Evolutionary conservation across 768 basidiomycete species (phyloP), one percentile per base, ranked within the genome.

Genomic region (Psilocybe sp.): DNA sequence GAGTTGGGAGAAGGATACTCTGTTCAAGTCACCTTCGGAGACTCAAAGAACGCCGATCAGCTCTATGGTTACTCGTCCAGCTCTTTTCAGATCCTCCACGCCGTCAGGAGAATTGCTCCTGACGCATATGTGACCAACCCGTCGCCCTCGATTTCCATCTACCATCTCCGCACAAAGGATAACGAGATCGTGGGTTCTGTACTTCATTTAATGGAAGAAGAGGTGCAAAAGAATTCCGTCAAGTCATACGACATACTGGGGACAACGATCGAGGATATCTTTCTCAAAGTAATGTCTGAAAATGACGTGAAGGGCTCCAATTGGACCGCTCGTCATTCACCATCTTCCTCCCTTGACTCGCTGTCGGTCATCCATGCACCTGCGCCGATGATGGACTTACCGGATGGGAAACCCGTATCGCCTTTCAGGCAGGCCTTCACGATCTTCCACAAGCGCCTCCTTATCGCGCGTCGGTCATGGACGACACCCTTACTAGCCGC

Each of bases 251-350:
- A 90, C 48, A 73, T 89, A 16, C 65, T 85, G 15, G 84, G 85
- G 4, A 85, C 88, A 0, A 81, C 87, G 6, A 84, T 92, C 38
- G 89, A 92, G 62, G 87, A 90, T 49, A 87, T 92, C 37, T 92
- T 92, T 68, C 73, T 92, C 10, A 74, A 78, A 38, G 66, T 92
- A 5, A 87, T 90, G 83, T 64, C 68, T 34, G 67, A 74, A 9
- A 69, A 77, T 23, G 65, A 72, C n/a, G 23, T 43, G 12, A 57
- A 15, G 11, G 51, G 60, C 14, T 50, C 55, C 23, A 53, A 53
- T 23, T 33, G 38, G 23, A 44, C 51, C 19, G 48, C 46, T 44
- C 44, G 33, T 35, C 60, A 50, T 31, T 40, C 49, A 32, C 48
- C 56, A 16, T 49, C 40, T 10, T 56, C 53, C 5, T 55, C 61